A percentile compares a stretch with the other conserved stretches of the same genome.
Conservation (phyloP, 352 stramenopile genomes). For the Plasmopara halstedii region DNA sequence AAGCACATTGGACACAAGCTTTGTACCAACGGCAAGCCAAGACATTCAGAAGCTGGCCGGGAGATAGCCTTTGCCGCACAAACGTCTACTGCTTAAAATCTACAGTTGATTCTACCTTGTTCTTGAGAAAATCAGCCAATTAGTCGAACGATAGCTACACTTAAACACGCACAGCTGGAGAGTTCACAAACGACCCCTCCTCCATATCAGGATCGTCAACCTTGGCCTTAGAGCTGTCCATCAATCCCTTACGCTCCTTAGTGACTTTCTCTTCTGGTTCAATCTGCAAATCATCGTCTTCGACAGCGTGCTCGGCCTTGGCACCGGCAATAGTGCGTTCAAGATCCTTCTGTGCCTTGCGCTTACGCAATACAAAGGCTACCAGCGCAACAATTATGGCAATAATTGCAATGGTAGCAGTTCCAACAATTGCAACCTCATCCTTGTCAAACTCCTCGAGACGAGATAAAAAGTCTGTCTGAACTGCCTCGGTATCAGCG, state of each 20-base stretch:
- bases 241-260: slow-evolving; percentile 61
- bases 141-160: slow-evolving; percentile 19
- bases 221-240: slow-evolving; percentile 65
- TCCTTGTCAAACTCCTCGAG: slow-evolving; percentile 56
- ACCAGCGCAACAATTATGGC: slow-evolving; percentile 56
- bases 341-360: slow-evolving; percentile 70
- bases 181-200: slow-evolving; percentile 81
- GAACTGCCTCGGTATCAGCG: slow-evolving; percentile 28
- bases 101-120: slow-evolving; percentile 24
- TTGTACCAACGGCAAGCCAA: slow-evolving; percentile 13
- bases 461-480: slow-evolving; percentile 61
- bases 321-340: slow-evolving; percentile 74
- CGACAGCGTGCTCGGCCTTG: slow-evolving; percentile 68
- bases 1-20: slow-evolving; percentile 24
- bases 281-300: slow-evolving; percentile 51
- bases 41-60: no score
- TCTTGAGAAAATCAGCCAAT: slow-evolving; percentile 24
- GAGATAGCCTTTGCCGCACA: slow-evolving; percentile 20
- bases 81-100: slow-evolving; percentile 30
- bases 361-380: slow-evolving; percentile 69
- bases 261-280: slow-evolving; percentile 44
- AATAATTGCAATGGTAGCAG: slow-evolving; percentile 50
- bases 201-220: slow-evolving; percentile 51
- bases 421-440: slow-evolving; percentile 61
- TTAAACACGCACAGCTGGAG: slow-evolving; percentile 68